A percentile compares a stretch with the other conserved stretches of the same genome.
Conservation (phyloP, 768 basidiomycete species). For the Dioszegia aurantiaca region DNA sequence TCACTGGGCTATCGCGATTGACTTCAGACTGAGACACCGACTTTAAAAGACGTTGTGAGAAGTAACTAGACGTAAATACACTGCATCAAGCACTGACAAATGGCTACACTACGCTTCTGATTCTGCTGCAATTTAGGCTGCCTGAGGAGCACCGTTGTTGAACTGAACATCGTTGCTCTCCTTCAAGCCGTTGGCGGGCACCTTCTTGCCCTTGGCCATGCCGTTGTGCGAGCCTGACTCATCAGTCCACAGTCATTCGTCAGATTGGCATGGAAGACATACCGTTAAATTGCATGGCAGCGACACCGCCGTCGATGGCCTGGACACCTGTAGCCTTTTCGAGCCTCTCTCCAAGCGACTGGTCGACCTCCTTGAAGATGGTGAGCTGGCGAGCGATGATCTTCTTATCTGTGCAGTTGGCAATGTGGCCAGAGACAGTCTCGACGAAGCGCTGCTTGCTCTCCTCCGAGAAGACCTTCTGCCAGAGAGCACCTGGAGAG, state of each 20-base stretch:
- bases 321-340: conserved; percentile 67
- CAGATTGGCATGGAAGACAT: neutral
- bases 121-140: too few species aligned
- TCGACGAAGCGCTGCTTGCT: conserved; percentile 50
- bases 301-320: conserved; percentile 24
- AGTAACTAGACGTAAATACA: too few species aligned
- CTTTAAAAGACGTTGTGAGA: too few species aligned
- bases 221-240: conserved; percentile 40
- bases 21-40: too few species aligned
- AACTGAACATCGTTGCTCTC: conserved; percentile 19
- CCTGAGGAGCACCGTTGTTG: conserved; percentile 29
- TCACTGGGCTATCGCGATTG: too few species aligned
- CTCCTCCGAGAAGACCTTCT: conserved; percentile 53
- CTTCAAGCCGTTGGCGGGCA: conserved; percentile 41
- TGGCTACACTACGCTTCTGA: too few species aligned
- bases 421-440: conserved; percentile 54
- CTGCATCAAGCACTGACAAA: too few species aligned
- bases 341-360: conserved; percentile 70
- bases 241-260: neutral
- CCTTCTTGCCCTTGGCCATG: conserved; percentile 31
- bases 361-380: conserved; percentile 75
- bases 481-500: conserved; percentile 43
- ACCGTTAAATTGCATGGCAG: conserved; percentile 21
- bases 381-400: conserved; percentile 49
- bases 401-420: conserved; percentile 40